phyloP scores from a whole-genome alignment of 1,139 yeast species.

The Meyerozyma sp. region DNA sequence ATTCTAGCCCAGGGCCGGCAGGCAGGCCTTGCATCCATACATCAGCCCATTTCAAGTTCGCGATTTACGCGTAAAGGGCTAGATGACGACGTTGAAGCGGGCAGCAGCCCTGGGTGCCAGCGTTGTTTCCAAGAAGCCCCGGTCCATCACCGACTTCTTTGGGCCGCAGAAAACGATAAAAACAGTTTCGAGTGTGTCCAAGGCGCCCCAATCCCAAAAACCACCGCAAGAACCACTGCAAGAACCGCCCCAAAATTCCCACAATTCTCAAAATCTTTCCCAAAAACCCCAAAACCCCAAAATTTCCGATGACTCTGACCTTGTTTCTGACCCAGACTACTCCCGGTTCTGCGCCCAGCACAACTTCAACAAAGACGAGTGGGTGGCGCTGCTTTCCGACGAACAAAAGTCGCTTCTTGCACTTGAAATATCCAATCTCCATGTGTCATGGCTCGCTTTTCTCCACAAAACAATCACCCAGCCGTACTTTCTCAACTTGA shows the following conservation, averaged over 20 bases:
- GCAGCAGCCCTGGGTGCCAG: neutral
- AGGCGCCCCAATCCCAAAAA: neutral
- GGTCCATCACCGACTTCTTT: constrained; percentile 10
- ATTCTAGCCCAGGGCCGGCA: no score
- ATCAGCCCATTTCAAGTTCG: neutral
- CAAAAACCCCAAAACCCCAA: neutral
- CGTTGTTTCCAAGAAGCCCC: constrained; percentile 4
- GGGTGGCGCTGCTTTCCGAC: constrained; percentile 48
- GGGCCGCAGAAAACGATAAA: constrained; percentile 3
- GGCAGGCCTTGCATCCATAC: neutral
- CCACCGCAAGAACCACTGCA: neutral
- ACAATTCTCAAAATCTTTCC: no score
- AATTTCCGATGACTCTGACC: neutral
- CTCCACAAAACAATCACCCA: constrained; percentile 71
- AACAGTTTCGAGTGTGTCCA: neutral
- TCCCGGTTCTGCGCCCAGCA: constrained; percentile 12
- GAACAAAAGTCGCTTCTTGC: constrained; percentile 53
- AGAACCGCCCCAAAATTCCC: neutral
- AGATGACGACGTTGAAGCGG: neutral
- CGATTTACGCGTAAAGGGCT: neutral
- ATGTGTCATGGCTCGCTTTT: constrained; percentile 71
- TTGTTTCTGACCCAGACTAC: neutral
- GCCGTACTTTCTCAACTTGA: constrained; percentile 77
- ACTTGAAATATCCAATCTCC: constrained; percentile 66
- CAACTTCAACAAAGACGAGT: constrained; percentile 45